A percentile compares a stretch with the other conserved stretches of the same genome.
These are phyloP conservation scores for Silene coronaria DNA, from an alignment of 179 eudicot species.

Conservation along the genomic window DNA sequence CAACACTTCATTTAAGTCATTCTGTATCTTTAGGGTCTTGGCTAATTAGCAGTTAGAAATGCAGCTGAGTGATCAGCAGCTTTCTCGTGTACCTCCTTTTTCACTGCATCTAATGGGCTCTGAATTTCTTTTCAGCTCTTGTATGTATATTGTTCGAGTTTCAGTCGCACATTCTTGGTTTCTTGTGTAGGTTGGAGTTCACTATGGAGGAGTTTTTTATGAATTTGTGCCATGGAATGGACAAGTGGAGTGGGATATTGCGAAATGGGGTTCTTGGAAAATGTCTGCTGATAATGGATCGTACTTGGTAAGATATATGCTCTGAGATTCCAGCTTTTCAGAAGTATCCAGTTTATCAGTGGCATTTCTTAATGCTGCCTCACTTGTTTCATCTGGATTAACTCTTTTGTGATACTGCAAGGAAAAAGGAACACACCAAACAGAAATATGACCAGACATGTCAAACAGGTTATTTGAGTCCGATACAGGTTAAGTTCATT, in stretches of 20 bases:
- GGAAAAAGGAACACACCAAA: background rate
- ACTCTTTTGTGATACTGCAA: background rate
- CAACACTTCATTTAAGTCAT: background rate
- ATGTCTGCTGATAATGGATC: slow-evolving; percentile 72
- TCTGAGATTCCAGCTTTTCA: background rate
- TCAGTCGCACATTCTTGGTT: background rate
- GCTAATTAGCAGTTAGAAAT: background rate
- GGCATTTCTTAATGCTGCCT: background rate
- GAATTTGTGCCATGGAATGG: slow-evolving; percentile 99
- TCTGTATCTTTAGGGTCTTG: background rate
- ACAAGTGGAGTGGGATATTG: slow-evolving; percentile 67
- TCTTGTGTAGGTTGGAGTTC: slow-evolving; percentile 75
- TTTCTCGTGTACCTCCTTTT: background rate
- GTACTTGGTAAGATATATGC: slow-evolving; percentile 45
- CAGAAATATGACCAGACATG: background rate
- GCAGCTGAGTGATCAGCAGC: background rate
- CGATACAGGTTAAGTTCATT: background rate
- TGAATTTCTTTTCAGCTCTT: background rate
- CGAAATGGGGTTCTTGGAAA: slow-evolving; percentile 80
- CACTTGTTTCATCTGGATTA: background rate
- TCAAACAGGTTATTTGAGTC: background rate
- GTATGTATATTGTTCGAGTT: background rate
- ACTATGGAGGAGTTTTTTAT: slow-evolving; percentile 72
- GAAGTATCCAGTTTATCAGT: background rate
- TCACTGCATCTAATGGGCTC: background rate